phyloP scores from a whole-genome alignment of 345 rosid genomes.

The Chamaenerion angustifolium region DNA sequence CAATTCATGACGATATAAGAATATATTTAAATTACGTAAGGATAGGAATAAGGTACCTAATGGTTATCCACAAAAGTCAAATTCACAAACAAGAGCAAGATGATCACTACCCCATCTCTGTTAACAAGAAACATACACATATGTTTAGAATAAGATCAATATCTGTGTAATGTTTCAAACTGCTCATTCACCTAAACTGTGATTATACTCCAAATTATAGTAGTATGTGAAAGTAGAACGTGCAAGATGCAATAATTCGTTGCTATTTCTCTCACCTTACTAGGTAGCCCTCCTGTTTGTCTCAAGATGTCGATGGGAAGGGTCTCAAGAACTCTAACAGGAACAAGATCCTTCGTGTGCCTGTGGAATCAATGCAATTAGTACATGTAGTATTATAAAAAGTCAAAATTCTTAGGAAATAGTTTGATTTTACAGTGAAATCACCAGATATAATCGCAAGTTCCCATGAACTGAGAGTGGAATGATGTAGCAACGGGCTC shows the following conservation, averaged over 20 bases:
- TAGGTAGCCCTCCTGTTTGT: conserved; percentile 59
- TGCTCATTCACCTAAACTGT: too few relatives aligned
- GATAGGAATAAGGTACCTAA: not conserved
- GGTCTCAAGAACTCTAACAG: conserved; percentile 84
- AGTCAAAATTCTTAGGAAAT: not conserved
- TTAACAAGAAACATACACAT: conserved; percentile 1
- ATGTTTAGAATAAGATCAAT: not conserved
- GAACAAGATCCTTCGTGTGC: conserved; percentile 66
- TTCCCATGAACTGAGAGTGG: conserved; percentile 78
- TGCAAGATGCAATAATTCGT: too few relatives aligned
- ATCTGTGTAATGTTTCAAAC: too few relatives aligned
- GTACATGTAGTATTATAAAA: not conserved
- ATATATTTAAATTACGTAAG: not conserved
- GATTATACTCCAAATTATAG: too few relatives aligned
- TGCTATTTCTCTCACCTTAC: conserved; percentile 31
- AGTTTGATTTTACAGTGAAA: conserved; percentile 2
- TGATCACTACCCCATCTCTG: conserved; percentile 97
- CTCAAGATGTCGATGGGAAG: conserved; percentile 49
- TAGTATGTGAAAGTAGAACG: too few relatives aligned
- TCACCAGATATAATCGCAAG: conserved; percentile 94
- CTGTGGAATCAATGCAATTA: conserved; percentile 18
- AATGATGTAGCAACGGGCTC: conserved; percentile 90
- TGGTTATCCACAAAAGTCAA: conserved; percentile 38
- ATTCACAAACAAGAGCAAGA: conserved; percentile 82
- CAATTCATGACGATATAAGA: not conserved